Evolutionary conservation across 2,329 filamentous ascomycete genomes (phyloP).

Genomic region (Tolypocladium pustulatum): DNA sequence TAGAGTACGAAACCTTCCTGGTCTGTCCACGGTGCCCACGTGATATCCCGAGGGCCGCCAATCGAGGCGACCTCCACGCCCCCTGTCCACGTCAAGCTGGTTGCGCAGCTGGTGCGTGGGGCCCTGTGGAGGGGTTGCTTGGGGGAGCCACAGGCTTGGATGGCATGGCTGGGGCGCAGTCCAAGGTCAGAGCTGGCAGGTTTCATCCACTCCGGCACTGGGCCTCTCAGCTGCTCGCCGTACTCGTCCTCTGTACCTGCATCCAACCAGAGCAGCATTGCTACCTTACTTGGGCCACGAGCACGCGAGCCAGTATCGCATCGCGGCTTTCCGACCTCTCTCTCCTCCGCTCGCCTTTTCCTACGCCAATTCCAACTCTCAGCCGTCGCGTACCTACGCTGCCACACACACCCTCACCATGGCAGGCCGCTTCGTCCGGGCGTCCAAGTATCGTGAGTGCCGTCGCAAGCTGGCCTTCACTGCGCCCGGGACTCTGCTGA

Average conservation of each 20-base stretch:
- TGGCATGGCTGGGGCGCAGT: neutral
- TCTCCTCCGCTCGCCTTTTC: slow-evolving; percentile 6
- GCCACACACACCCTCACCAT: slow-evolving; percentile 25
- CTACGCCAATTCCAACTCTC: neutral
- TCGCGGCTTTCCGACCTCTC: slow-evolving; percentile 8
- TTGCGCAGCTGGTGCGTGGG: neutral
- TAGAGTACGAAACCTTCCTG: too few relatives aligned
- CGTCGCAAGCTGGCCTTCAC: neutral
- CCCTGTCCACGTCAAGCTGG: too few relatives aligned
- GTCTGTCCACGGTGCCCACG: too few relatives aligned
- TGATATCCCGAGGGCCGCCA: too few relatives aligned
- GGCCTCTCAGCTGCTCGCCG: neutral
- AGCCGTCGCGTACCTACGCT: slow-evolving; percentile 2
- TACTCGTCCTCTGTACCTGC: neutral
- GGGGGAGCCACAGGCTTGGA: neutral
- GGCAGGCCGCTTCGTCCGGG: slow-evolving; percentile 56
- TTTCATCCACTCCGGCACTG: neutral
- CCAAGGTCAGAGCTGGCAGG: neutral
- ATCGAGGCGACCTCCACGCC: too few relatives aligned
- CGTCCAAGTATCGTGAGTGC: slow-evolving; percentile 57
- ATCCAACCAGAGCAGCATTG: neutral
- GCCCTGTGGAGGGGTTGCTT: neutral
- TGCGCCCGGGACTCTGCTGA: neutral
- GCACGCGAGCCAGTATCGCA: slow-evolving; percentile 1
- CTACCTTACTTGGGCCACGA: neutral